These are phyloP conservation scores for Amaranthus cruentus DNA, from an alignment of 148 eudicot species.

Conservation along the genomic window DNA sequence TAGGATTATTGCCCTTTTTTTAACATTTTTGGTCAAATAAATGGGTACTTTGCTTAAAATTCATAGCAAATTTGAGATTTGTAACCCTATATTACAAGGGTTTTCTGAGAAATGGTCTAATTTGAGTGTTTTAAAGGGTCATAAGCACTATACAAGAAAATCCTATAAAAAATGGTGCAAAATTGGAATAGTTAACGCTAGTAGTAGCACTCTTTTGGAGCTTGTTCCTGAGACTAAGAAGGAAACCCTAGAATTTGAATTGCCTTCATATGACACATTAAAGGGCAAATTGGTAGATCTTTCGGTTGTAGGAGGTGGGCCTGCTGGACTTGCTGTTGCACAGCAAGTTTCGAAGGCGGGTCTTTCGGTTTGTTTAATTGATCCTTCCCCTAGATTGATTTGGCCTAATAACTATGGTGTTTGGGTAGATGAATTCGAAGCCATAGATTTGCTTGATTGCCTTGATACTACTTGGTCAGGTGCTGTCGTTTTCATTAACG, in stretches of 20 bases:
- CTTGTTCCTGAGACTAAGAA: conserved; percentile 83
- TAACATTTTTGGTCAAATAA: not conserved
- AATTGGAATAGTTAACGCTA: conserved; percentile 39
- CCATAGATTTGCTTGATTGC: conserved; percentile 96
- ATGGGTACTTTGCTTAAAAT: conserved; percentile 83
- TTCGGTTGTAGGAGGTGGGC: conserved; percentile 95
- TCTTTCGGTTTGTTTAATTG: conserved; percentile 85
- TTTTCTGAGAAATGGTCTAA: conserved; percentile 46
- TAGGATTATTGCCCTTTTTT: conserved; percentile 4
- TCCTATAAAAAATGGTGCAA: conserved; percentile 32
- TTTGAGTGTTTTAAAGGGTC: conserved; percentile 37
- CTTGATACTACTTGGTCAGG: conserved; percentile 97
- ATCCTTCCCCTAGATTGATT: conserved; percentile 83
- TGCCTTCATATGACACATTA: conserved; percentile 84
- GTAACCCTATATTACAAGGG: conserved; percentile 47
- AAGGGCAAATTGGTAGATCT: conserved; percentile 65
- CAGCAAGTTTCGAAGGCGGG: conserved; percentile 94
- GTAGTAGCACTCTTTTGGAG: conserved; percentile 68
- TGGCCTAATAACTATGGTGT: conserved; percentile 99
- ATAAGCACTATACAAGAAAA: conserved; percentile 30
- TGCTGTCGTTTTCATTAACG: conserved; percentile 74
- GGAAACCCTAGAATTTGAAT: conserved; percentile 89
- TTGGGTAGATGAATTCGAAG: conserved; percentile 99
- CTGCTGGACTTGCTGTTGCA: conserved; percentile 95
- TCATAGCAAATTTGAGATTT: conserved; percentile 69